Percentiles rank a stretch among this genome's conserved stretches.
phyloP scores from a whole-genome alignment of 2,329 filamentous ascomycete genomes.

The Aspergillus latus region DNA sequence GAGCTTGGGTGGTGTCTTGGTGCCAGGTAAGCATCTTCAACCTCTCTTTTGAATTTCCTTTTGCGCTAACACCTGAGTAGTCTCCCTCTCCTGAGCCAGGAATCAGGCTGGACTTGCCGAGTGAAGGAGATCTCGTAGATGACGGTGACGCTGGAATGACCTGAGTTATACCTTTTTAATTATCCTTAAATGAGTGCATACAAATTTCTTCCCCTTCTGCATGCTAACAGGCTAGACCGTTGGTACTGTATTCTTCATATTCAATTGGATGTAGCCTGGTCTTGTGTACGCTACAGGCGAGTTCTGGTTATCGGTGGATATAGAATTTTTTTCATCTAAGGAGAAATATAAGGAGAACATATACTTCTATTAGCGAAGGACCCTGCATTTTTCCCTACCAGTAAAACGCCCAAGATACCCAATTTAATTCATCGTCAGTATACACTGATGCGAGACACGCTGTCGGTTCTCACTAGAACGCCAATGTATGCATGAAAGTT shows the following conservation, averaged over 20 bases:
- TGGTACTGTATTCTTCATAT: constrained; percentile 11
- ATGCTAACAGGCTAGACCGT: constrained; percentile 27
- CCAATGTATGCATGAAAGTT: constrained; percentile 9
- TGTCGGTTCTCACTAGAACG: background rate
- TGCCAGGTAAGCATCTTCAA: constrained; percentile 67
- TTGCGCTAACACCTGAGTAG: constrained; percentile 49
- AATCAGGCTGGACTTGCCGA: constrained; percentile 88
- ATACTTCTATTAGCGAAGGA: background rate
- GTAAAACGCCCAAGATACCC: constrained; percentile 3
- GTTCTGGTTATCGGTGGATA: constrained; percentile 3
- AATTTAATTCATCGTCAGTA: background rate
- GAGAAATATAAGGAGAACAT: background rate
- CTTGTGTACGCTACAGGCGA: constrained; percentile 16
- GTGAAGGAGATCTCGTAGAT: constrained; percentile 66
- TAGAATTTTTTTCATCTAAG: constrained; percentile 7
- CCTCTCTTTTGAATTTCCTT: constrained; percentile 10
- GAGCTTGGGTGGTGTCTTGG: constrained; percentile 98
- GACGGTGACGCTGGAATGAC: constrained; percentile 18
- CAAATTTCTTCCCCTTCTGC: constrained; percentile 26
- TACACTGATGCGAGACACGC: background rate
- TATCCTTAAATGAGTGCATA: constrained; percentile 24
- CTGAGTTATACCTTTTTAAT: constrained; percentile 18
- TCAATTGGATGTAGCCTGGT: constrained; percentile 9
- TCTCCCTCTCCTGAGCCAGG: constrained; percentile 76
- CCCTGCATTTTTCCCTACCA: background rate